phyloP scores from a whole-genome alignment of 139 green algal species.

The Micractinium sp. region DNA sequence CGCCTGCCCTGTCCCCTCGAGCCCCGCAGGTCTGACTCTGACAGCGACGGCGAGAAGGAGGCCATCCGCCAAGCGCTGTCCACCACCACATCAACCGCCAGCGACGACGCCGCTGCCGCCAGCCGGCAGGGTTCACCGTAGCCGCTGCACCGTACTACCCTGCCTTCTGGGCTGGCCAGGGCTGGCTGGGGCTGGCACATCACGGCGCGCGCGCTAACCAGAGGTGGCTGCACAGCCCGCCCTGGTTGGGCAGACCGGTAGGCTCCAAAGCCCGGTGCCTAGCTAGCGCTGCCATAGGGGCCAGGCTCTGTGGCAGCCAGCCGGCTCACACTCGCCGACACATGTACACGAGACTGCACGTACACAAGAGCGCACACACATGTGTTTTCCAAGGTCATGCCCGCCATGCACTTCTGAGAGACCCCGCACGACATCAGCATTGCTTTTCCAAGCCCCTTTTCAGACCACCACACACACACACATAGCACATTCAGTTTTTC shows the following conservation, averaged over 20 bases:
- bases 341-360: neutral
- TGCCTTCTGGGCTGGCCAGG: no score
- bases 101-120: neutral
- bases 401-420: no score
- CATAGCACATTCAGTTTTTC: neutral
- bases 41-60: slow-evolving; percentile 5
- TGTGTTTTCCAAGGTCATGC: neutral
- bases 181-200: no score
- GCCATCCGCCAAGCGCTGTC: slow-evolving; percentile 18
- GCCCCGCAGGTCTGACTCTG: neutral
- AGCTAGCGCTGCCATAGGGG: no score
- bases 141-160: no score
- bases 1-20: neutral
- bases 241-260: no score
- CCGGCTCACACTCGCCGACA: no score
- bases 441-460: neutral
- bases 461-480: neutral
- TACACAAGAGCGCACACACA: neutral
- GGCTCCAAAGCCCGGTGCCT: no score
- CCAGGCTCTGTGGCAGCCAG: no score
- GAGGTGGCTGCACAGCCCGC: no score
- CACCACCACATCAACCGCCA: neutral
- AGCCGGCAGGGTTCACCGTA: no score
- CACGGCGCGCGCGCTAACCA: no score
- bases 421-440: neutral